These are phyloP conservation scores for Closterium sp. DNA, from an alignment of 139 green algal species.

Conservation along the genomic window DNA sequence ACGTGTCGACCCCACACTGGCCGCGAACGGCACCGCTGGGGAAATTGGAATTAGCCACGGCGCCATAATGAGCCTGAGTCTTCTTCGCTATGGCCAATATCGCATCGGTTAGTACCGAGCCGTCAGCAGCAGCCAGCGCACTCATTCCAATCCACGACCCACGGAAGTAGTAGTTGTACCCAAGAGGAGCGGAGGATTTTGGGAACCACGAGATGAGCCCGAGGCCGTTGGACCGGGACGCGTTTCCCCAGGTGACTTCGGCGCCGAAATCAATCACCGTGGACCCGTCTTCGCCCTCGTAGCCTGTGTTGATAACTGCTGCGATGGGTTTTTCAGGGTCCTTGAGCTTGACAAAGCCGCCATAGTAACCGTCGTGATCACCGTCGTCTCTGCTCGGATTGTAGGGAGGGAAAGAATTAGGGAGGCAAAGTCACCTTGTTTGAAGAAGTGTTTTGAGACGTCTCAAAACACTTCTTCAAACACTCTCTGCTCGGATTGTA, in stretches of 20 bases:
- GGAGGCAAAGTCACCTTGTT: too few species aligned
- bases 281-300: background rate
- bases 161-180: background rate
- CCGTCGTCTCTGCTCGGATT: too few species aligned
- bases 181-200: background rate
- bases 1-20: background rate
- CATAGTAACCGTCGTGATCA: too few species aligned
- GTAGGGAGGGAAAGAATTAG: too few species aligned
- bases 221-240: background rate
- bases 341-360: background rate
- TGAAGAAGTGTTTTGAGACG: too few species aligned
- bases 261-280: background rate
- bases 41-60: background rate
- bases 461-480: too few species aligned
- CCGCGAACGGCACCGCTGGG: background rate
- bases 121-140: background rate
- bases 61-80: background rate
- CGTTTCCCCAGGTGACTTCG: background rate
- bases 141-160: background rate
- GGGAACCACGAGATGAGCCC: background rate
- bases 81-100: background rate
- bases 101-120: background rate
- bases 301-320: background rate
- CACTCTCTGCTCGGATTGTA: too few species aligned
- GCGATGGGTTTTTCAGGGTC: background rate